Percentiles rank a stretch among this genome's conserved stretches.
Evolutionary conservation across 495 filamentous ascomycete species (phyloP).

Genomic region (Talaromyces adpressus): DNA sequence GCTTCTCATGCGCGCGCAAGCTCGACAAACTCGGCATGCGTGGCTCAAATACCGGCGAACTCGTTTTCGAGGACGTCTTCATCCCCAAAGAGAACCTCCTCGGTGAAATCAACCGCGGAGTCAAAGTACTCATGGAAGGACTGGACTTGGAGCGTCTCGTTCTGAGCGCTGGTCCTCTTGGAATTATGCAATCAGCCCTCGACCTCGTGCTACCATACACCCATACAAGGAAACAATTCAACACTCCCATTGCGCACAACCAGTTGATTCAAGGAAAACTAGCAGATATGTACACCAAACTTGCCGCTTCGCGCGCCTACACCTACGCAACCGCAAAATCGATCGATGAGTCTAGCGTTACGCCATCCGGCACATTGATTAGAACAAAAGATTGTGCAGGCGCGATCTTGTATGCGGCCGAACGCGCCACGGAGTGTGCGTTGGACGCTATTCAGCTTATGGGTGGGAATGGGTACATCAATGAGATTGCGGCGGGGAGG

Average conservation of each 20-base stretch:
- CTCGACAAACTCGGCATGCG: conserved; percentile 98
- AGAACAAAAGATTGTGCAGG: conserved; percentile 91
- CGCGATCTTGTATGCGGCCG: conserved; percentile 88
- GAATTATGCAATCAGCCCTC: conserved; percentile 88
- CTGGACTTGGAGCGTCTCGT: conserved; percentile 92
- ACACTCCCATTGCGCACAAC: conserved; percentile 79
- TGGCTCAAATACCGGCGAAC: conserved; percentile 91
- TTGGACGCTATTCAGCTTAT: conserved; percentile 91
- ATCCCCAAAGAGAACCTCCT: conserved; percentile 78
- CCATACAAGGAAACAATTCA: conserved; percentile 85
- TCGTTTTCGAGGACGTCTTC: conserved; percentile 89
- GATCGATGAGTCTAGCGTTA: conserved; percentile 61
- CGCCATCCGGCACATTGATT: conserved; percentile 38
- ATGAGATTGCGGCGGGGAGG: conserved; percentile 86
- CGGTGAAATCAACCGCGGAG: conserved; percentile 72
- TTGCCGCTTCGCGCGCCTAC: conserved; percentile 72
- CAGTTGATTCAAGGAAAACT: conserved; percentile 91
- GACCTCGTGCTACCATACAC: conserved; percentile 86
- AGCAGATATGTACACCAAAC: conserved; percentile 95
- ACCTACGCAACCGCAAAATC: conserved; percentile 69
- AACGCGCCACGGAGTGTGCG: conserved; percentile 82
- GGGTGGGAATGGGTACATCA: conserved; percentile 93
- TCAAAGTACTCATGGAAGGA: conserved; percentile 91
- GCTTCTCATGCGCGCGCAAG: conserved; percentile 84
- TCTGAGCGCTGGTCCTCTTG: conserved; percentile 82